Evolutionary conservation across 495 filamentous ascomycete species (phyloP).

Genomic region (Pseudomonodictys pantanalensis): DNA sequence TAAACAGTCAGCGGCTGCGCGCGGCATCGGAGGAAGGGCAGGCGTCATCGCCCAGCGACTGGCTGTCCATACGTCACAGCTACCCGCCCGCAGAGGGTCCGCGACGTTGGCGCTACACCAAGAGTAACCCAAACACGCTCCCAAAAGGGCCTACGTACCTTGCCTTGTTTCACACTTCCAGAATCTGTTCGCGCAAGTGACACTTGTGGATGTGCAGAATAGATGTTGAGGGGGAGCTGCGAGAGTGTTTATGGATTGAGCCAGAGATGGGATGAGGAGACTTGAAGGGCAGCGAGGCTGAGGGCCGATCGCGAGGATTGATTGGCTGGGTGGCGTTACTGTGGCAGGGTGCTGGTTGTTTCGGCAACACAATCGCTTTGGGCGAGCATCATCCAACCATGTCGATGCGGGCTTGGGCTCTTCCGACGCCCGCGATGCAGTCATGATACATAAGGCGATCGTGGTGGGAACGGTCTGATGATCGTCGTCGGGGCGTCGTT

Average conservation of each 20-base stretch:
- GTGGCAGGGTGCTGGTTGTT: slow-evolving; percentile 17
- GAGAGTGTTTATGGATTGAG: background rate
- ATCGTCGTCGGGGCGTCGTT: no score
- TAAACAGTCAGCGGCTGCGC: background rate
- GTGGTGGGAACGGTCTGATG: no score
- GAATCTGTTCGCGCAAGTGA: background rate
- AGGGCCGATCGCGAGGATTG: background rate
- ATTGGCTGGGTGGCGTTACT: slow-evolving; percentile 16
- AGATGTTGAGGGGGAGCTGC: background rate
- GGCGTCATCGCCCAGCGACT: slow-evolving; percentile 1
- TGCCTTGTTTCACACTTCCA: background rate
- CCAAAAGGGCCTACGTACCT: background rate
- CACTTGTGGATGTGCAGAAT: background rate
- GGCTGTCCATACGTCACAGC: slow-evolving; percentile 9
- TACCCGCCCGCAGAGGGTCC: background rate
- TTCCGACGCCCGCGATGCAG: background rate
- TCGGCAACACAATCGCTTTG: slow-evolving; percentile 10
- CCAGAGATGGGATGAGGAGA: background rate
- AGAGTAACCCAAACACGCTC: background rate
- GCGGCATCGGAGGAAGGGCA: background rate
- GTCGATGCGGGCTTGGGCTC: background rate
- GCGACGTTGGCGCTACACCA: background rate
- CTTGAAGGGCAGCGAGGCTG: background rate
- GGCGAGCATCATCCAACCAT: background rate
- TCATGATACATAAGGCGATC: background rate